phyloP scores from a whole-genome alignment of 495 filamentous ascomycete genomes.

The Xylaria intraflava region DNA sequence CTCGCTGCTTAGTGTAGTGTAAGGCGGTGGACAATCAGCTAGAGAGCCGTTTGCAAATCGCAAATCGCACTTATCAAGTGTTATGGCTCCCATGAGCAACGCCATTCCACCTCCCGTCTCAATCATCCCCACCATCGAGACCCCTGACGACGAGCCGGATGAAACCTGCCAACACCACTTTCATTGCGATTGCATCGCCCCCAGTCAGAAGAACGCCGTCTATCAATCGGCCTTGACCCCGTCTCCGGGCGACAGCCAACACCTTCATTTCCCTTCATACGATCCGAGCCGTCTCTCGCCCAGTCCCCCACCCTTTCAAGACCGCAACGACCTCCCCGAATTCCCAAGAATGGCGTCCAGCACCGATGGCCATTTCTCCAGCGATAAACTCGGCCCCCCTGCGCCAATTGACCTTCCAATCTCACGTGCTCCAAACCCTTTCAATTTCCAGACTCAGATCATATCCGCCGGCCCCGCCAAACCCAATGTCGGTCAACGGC shows the following conservation, averaged over 20 bases:
- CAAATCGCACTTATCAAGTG: neutral
- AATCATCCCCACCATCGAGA: slow-evolving; percentile 26
- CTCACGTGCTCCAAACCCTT: slow-evolving; percentile 52
- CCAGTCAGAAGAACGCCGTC: slow-evolving; percentile 11
- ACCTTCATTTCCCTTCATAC: slow-evolving; percentile 28
- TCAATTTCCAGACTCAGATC: slow-evolving; percentile 88
- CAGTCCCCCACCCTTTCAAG: slow-evolving; percentile 46
- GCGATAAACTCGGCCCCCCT: slow-evolving; percentile 14
- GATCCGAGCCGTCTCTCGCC: slow-evolving; percentile 62
- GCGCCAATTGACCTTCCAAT: slow-evolving; percentile 19
- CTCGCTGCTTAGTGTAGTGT: slow-evolving; percentile 4
- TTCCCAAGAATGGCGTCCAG: slow-evolving; percentile 28
- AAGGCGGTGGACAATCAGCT: too few species aligned
- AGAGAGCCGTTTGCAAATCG: neutral
- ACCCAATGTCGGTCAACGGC: slow-evolving; percentile 81
- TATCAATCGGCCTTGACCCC: slow-evolving; percentile 12
- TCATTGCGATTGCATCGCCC: slow-evolving; percentile 7
- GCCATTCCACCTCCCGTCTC: slow-evolving; percentile 16
- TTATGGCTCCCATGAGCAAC: slow-evolving; percentile 4
- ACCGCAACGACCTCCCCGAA: neutral
- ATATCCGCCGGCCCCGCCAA: slow-evolving; percentile 74
- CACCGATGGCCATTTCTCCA: slow-evolving; percentile 22
- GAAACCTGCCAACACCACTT: slow-evolving; percentile 12
- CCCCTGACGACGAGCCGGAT: slow-evolving; percentile 20
- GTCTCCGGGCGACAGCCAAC: slow-evolving; percentile 14